These are phyloP conservation scores for Firmiana major DNA, from an alignment of 345 rosid species.

Conservation along the genomic window DNA sequence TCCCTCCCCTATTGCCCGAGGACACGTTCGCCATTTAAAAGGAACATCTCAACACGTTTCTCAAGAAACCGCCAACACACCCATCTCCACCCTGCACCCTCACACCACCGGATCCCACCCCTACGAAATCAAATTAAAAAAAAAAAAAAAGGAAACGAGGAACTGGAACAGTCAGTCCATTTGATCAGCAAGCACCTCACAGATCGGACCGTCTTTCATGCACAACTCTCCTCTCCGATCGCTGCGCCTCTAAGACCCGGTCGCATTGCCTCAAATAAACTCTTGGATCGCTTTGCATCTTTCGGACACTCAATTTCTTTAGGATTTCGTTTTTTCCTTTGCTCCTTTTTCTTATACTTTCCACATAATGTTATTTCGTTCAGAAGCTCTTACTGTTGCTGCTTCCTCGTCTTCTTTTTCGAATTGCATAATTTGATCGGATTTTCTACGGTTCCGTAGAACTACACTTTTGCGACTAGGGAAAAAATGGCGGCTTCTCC, in stretches of 20 bases:
- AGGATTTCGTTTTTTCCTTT: slow-evolving; percentile 13
- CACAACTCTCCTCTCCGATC: slow-evolving; percentile 18
- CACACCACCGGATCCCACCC: neutral
- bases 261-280: slow-evolving; percentile 23
- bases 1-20: no score
- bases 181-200: slow-evolving; percentile 43
- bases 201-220: slow-evolving; percentile 56
- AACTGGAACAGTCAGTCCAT: slow-evolving; percentile 23
- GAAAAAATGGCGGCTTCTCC: slow-evolving; percentile 70
- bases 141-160: neutral
- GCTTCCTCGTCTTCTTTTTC: neutral
- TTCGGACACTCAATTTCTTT: slow-evolving; percentile 14
- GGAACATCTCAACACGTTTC: no score
- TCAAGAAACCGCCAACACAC: no score
- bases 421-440: slow-evolving; percentile 24
- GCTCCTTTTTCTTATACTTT: neutral
- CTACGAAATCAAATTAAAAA: no score
- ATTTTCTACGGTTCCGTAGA: slow-evolving; percentile 7
- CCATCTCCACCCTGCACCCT: no score
- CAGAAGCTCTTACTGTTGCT: slow-evolving; percentile 16
- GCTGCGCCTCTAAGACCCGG: slow-evolving; percentile 27
- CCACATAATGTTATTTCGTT: slow-evolving; percentile 33
- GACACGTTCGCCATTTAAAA: no score
- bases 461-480: neutral
- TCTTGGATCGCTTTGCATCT: slow-evolving; percentile 16